Evolutionary conservation across 352 stramenopile species (phyloP).

Genomic region (Phytophthora crassamura): DNA sequence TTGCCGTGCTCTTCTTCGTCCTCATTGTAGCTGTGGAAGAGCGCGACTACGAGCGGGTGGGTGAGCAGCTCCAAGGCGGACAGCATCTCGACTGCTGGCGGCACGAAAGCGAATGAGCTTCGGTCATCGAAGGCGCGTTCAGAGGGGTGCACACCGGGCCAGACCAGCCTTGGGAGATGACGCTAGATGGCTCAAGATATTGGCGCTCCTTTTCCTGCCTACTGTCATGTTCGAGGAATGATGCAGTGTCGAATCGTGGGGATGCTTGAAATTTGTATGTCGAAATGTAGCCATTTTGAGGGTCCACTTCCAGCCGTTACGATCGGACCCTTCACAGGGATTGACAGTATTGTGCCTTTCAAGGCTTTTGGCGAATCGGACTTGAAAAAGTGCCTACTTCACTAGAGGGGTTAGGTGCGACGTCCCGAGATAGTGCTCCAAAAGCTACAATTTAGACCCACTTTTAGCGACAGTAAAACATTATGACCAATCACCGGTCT

Average conservation of each 20-base stretch:
- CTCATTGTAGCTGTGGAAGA: constrained; percentile 14
- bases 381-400: too few species aligned
- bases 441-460: too few species aligned
- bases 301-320: too few species aligned
- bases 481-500: too few species aligned
- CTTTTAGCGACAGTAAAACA: too few species aligned
- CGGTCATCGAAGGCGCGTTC: not conserved
- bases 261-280: too few species aligned
- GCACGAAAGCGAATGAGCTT: constrained; percentile 28
- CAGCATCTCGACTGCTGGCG: constrained; percentile 34
- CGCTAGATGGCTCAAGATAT: constrained; percentile 18
- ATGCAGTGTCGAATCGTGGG: not conserved
- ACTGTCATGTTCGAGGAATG: constrained; percentile 20
- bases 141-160: not conserved
- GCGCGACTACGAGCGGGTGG: constrained; percentile 28
- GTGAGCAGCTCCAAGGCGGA: constrained; percentile 17
- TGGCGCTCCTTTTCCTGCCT: constrained; percentile 1
- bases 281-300: too few species aligned
- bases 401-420: too few species aligned
- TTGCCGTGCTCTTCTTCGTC: constrained; percentile 14
- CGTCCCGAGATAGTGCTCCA: too few species aligned
- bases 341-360: too few species aligned
- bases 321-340: too few species aligned
- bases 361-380: too few species aligned
- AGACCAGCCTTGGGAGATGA: not conserved